Base-by-base conservation (phyloP, 1,284 basidiomycete species). In the Irpex sp. region DNA sequence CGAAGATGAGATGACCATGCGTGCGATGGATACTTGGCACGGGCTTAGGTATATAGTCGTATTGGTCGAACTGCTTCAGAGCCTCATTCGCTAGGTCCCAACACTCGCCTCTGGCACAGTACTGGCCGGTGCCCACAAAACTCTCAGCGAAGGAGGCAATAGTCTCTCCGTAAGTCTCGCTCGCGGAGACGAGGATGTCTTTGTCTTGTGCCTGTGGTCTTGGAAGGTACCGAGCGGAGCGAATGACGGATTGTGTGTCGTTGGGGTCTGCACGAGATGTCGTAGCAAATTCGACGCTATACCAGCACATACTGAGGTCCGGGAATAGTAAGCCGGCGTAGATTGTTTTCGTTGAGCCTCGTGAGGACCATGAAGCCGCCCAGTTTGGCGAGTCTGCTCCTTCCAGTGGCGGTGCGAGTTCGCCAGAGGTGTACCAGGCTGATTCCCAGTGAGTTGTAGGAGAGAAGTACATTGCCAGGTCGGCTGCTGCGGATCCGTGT, bases 41-140 rank as follows among this genome's bases (percentile, higher is more conserved):
- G 18, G 89, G 88, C 69, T 80, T 79, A 11, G 86, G 84, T 44
- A 86, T 78, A 72, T 86, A 85, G 71, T 86, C 58, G 76, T 80
- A 86, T 65, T 82, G 78, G 9, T 80, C 76, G 74, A 87, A 84
- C 63, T 83, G 82, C 73, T 85, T 84, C 68, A 90, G 79, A 42
- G 84, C 88, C 77, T 89, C 85, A 72, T 82, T 79, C 15, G 89
- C 89, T 45, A 91, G 78, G 79, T 90, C 88, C 89, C 89, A 91
- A 77, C 89, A 90, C 75, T 89, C 88, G 27, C 89, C 89, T 9
- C 86, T 81, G 15, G 80, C 88, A 71, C 89, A 87, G 67, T 83
- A 85, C 71, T 81, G 74, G 2, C 86, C 85, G 0, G 83, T 79
- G 1, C 80, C 85, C 62, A 83, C 82, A 74, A 84, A 89, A 60